Evolutionary conservation across 768 basidiomycete genomes (phyloP).

Genomic region (Pleurotus djamor): DNA sequence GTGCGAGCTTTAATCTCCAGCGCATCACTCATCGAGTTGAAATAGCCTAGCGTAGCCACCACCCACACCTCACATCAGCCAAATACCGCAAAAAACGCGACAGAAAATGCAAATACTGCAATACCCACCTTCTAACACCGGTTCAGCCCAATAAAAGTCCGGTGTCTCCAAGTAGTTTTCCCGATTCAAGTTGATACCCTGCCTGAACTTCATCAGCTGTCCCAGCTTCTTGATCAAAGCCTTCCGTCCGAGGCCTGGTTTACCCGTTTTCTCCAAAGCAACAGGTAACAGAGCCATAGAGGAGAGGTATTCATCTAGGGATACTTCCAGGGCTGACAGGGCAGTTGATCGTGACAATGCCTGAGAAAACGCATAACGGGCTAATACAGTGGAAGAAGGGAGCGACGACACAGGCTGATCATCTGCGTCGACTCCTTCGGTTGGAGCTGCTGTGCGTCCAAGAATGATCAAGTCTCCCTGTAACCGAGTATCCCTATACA

Average conservation of each 20-base stretch:
- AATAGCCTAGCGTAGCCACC: conserved; percentile 52
- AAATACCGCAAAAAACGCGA: too few relatives aligned
- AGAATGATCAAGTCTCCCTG: conserved; percentile 93
- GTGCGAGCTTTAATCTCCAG: conserved; percentile 86
- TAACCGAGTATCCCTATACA: conserved; percentile 71
- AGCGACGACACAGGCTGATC: conserved; percentile 27
- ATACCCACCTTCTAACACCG: conserved; percentile 75
- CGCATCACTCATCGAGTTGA: conserved; percentile 81
- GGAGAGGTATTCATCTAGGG: conserved; percentile 79
- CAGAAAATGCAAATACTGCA: background rate
- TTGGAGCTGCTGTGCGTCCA: conserved; percentile 64
- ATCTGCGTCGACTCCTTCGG: conserved; percentile 21
- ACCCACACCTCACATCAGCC: too few relatives aligned
- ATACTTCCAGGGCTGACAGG: conserved; percentile 82
- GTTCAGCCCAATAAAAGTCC: conserved; percentile 95
- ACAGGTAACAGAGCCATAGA: conserved; percentile 81
- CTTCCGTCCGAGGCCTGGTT: conserved; percentile 76
- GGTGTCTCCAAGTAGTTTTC: conserved; percentile 89
- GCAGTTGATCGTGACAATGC: conserved; percentile 89
- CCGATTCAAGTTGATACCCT: conserved; percentile 86
- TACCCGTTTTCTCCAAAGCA: conserved; percentile 73
- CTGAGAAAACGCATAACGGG: conserved; percentile 90
- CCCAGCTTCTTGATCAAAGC: conserved; percentile 93
- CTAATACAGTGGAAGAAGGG: conserved; percentile 72
- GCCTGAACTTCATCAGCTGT: conserved; percentile 87